phyloP scores from a whole-genome alignment of 2,329 filamentous ascomycete species.

The Fusarium papillatum region DNA sequence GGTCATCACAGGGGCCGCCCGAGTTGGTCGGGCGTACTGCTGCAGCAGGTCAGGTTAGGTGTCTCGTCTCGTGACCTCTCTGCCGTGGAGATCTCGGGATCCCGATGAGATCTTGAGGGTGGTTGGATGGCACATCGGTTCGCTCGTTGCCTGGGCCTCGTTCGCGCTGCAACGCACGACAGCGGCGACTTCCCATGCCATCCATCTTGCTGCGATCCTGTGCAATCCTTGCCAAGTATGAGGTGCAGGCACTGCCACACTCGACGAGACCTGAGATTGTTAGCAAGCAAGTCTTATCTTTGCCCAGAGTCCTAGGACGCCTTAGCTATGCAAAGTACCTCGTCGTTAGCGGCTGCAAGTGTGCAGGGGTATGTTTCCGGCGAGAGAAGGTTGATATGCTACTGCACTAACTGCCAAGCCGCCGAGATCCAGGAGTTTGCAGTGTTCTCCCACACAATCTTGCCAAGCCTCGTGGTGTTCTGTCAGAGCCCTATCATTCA shows the following conservation, averaged over 20 bases:
- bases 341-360: conserved; percentile 18
- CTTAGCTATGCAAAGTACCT: conserved; percentile 41
- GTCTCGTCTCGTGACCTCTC: conserved; percentile 32
- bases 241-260: conserved; percentile 44
- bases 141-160: conserved; percentile 5
- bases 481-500: conserved; percentile 24
- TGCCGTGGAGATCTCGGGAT: conserved; percentile 36
- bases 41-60: neutral
- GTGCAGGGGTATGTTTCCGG: conserved; percentile 18
- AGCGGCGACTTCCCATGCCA: conserved; percentile 6
- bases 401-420: conserved; percentile 22
- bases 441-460: conserved; percentile 1
- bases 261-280: conserved; percentile 34
- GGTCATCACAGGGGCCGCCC: neutral
- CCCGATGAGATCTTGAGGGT: conserved; percentile 38
- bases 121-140: conserved; percentile 27
- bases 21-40: neutral
- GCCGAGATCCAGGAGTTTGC: neutral
- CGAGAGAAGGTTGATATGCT: conserved; percentile 2
- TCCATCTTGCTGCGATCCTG: conserved; percentile 5
- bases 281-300: conserved; percentile 36
- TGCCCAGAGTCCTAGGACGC: conserved; percentile 26
- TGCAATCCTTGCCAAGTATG: conserved; percentile 30
- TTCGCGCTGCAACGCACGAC: conserved; percentile 26
- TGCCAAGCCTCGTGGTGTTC: neutral